Evolutionary conservation across 768 basidiomycete species (phyloP), one percentile per base, ranked within the genome.

Genomic region (Suillus variegatus): DNA sequence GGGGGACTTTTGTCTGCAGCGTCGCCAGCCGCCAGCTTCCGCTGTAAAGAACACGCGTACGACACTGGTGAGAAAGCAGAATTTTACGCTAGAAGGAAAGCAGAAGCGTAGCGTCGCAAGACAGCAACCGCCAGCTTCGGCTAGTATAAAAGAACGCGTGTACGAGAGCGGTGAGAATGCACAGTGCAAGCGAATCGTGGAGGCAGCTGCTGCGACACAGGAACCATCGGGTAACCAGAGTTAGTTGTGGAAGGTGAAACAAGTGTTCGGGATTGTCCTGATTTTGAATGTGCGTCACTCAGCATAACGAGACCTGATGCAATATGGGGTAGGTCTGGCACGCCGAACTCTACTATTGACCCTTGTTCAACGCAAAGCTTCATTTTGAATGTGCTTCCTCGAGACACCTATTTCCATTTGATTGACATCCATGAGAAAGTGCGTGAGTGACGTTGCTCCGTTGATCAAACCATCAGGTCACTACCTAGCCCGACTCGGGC

Each of bases 341-440:
- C 38, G 36, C 14, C 25, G n/a, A 22, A 4, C n/a, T 22, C 22
- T 40, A 14, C 18, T n/a, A 35, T 55, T 6, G 35, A n/a, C 20
- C 32, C 54, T 36, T 55, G 20, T 3, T 36, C 54, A 55, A 55
- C 14, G 12, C 20, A 6, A 6, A 35, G 10, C 8, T 55, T 38
- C 36, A 13, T 57, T 38, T 58, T 25, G 22, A n/a, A 10, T 40
- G 22, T 41, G 57, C 36, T 25, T 58, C 38, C 25, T 60, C 41
- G 41, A 60, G 58, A 28, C 18, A 41, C 25, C 2, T 58, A 28
- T 16, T 41, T 25, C 41, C 40, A 25, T 58, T 51, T 25, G 40
- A 41, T 58, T 60, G 57, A 60, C 57, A 60, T 43, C 12, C 58
- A 60, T 60, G 58, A 43, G 58, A 60, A 60, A 41, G 14, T 9